Evolutionary conservation across 805 yeast genomes (phyloP), one percentile per base, ranked within the genome.

Genomic region (Teunomyces panamensis): DNA sequence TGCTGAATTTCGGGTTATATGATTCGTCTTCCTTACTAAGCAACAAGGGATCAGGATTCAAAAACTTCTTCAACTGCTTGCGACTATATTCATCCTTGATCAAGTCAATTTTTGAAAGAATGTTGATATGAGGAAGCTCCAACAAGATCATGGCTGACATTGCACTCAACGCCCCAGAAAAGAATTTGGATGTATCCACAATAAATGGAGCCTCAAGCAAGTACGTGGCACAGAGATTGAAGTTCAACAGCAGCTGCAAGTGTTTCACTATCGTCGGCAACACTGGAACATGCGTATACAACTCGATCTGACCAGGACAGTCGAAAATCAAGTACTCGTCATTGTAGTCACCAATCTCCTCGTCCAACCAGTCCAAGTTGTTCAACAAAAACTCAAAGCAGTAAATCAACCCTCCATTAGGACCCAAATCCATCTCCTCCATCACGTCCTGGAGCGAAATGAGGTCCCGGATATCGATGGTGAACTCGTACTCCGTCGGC

Each of bases 111-210:
- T 94, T 94, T 47, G 96, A 86, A 42, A 94, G 73, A 14, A 94
- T 81, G 62, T 94, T 94, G 48, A 94, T 84, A 63, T 94, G 99
- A 11, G 99, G 99, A 36, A 92, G 76, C 65, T 94, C 99, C 44
- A 94, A 74, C 49, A 94, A 74, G 27, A 94, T 89, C 99, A 94
- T 94, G 1, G 99, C 96, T 17, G 96, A 85, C 99, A 94, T 94
- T 16, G 99, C 99, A 63, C 91, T 83, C 49, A 94, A 73, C 0
- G 96, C 95, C 2, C 99, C 99, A 46, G 96, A 85, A 65, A 94
- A 94, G 67, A 90, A 94, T 68, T 95, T 95, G 9, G 96, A 80
- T 39, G 83, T 78, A 64, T 94, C 99, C 48, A 92, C 75, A 41
- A 92, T 87, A 66, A 94, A 94, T 3, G 98, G 92, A 0, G 98